phyloP scores from a whole-genome alignment of 1,139 yeast species.

The Cylindricascospora bacillispora region DNA sequence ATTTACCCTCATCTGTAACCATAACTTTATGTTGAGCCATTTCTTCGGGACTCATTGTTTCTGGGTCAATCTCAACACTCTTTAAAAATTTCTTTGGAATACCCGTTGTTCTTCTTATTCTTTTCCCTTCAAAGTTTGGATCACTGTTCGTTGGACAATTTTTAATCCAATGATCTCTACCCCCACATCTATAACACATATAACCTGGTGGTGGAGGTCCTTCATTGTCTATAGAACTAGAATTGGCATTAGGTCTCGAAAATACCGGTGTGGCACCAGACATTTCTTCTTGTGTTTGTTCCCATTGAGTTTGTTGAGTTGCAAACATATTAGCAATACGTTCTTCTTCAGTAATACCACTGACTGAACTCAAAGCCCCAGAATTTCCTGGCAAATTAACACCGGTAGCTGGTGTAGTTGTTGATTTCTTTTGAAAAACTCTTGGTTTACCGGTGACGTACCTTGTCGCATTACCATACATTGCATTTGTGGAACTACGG shows the following conservation, averaged over 20 bases:
- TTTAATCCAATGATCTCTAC: constrained; percentile 91
- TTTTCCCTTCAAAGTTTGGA: constrained; percentile 85
- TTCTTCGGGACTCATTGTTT: constrained; percentile 41
- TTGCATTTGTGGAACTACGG: constrained; percentile 42
- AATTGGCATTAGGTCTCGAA: constrained; percentile 29
- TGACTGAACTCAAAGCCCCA: constrained; percentile 4
- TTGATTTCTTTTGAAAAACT: constrained; percentile 28
- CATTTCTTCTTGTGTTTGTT: constrained; percentile 83
- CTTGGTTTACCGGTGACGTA: constrained; percentile 82
- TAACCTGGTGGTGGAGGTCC: constrained; percentile 87
- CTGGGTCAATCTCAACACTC: constrained; percentile 53
- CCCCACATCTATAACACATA: constrained; percentile 93
- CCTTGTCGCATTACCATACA: constrained; percentile 52
- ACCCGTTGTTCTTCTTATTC: constrained; percentile 90
- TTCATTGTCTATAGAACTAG: constrained; percentile 12
- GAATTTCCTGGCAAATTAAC: constrained; percentile 5
- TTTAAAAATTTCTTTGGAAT: constrained; percentile 88
- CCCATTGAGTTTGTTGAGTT: constrained; percentile 89
- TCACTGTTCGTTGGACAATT: constrained; percentile 91
- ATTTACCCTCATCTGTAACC: constrained; percentile 91
- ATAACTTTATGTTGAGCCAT: constrained; percentile 66
- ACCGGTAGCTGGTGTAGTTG: constrained; percentile 9
- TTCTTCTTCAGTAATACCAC: constrained; percentile 63
- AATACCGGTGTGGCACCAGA: constrained; percentile 60
- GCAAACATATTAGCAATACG: constrained; percentile 82